Percentiles rank a stretch among this genome's conserved stretches.
phyloP scores from a whole-genome alignment of 345 rosid genomes.

The Populus ilicifolia region DNA sequence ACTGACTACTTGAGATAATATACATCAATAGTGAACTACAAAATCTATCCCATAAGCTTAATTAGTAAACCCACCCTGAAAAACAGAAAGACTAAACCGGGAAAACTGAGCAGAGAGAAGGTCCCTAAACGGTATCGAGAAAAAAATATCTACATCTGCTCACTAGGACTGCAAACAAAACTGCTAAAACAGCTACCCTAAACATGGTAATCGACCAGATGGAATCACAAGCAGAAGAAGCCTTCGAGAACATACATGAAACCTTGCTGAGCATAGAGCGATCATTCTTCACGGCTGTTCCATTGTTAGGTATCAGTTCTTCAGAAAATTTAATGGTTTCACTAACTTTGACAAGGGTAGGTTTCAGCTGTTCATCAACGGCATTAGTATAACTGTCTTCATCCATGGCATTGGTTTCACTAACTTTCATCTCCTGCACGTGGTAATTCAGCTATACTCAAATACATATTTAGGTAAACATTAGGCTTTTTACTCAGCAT shows the following conservation, averaged over 20 bases:
- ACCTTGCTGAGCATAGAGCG: slow-evolving; percentile 2
- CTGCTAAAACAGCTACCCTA: slow-evolving; percentile 33
- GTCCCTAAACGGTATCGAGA: neutral
- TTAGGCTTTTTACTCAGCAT: slow-evolving; percentile 6
- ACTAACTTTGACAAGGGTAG: slow-evolving; percentile 2
- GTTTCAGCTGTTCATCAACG: slow-evolving; percentile 2
- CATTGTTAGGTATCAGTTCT: neutral
- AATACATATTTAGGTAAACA: slow-evolving; percentile 13
- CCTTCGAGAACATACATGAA: slow-evolving; percentile 14
- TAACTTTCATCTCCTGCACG: slow-evolving; percentile 33
- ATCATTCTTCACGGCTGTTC: slow-evolving; percentile 7
- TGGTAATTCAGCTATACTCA: slow-evolving; percentile 16
- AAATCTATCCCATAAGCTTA: neutral
- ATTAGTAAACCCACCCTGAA: neutral
- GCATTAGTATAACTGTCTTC: slow-evolving; percentile 7
- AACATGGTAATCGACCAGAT: slow-evolving; percentile 25
- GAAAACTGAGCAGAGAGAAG: neutral
- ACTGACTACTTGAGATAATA: neutral
- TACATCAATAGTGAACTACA: neutral
- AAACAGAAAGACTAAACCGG: too few relatives aligned
- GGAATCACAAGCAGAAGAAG: slow-evolving; percentile 10
- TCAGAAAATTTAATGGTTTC: slow-evolving; percentile 12
- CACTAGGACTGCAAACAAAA: slow-evolving; percentile 41
- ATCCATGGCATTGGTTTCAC: slow-evolving; percentile 5
- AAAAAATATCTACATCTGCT: slow-evolving; percentile 15